Base-by-base conservation (phyloP, 352 stramenopile species). In the Globisporangium sylvaticum region DNA sequence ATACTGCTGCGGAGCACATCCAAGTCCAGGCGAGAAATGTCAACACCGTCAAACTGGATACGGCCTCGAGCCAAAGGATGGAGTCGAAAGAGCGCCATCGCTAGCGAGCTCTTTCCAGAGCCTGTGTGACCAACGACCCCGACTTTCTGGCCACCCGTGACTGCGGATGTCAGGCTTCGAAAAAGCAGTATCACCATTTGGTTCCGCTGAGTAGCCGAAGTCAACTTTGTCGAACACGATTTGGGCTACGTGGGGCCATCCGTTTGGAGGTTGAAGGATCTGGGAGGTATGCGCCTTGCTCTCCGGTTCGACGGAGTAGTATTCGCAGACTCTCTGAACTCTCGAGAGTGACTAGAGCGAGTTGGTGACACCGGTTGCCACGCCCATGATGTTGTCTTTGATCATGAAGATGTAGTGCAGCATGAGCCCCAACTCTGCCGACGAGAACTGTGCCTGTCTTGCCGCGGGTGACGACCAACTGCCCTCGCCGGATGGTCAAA, bases 21-120 rank as follows among this genome's bases (percentile, higher is more conserved):
- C 22, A 87, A 63, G 6, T 55, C 65, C 20, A 87, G 58, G 15
- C 65, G 22, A 18, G 71, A 74, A 48, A 88, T 86, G 72, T 98
- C 87, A 9, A 96, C 71, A 1, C 82, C 89, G 76, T 98, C 94
- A 44, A 98, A 90, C 14, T 87, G 25, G 72, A 98, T 92, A 8
- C 80, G 80, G 0, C 92, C 92, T 59, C 64, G 67, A 44, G 70
- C 52, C 15, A 78, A 22, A 3, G 65, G 20, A 20, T 85, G 74
- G 22, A 89, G 70, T 27, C 79, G 72, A 37, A 85, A 85, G 20
- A 89, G 58, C 9, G 77, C 77, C 68, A 81, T 80, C 57, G 76
- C 75, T 20, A 89, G 46, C 32, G 76, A 84, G 34, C 75, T 88
- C 60, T 89, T 89, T 10, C 81, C 81, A 0, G 79, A 80, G 5